phyloP scores from a whole-genome alignment of 2,329 filamentous ascomycete genomes.

The Curvularia spicifera region DNA sequence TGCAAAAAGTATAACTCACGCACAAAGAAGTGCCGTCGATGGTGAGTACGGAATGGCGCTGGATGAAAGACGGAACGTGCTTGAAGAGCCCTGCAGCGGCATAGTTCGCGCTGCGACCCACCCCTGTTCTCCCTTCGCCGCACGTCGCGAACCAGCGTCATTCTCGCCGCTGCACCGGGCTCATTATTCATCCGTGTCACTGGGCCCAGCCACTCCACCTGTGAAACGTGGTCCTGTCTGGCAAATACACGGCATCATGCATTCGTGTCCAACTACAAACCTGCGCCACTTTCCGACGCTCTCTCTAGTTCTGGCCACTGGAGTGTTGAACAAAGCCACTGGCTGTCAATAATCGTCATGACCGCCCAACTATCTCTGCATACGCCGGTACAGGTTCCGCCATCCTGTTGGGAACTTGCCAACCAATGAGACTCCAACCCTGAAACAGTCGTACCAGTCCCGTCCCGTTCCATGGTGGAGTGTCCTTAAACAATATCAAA shows the following conservation, averaged over 20 bases:
- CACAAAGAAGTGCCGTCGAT: slow-evolving; percentile 14
- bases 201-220: background rate
- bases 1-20: slow-evolving; percentile 1
- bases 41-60: slow-evolving; percentile 6
- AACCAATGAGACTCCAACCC: background rate
- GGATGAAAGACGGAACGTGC: slow-evolving; percentile 13
- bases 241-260: background rate
- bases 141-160: slow-evolving; percentile 11
- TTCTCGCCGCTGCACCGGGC: background rate
- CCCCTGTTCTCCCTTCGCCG: slow-evolving; percentile 15
- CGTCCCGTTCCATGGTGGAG: background rate
- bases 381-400: background rate
- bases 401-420: background rate
- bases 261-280: background rate
- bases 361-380: background rate
- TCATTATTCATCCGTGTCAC: background rate
- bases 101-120: slow-evolving; percentile 24
- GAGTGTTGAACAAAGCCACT: slow-evolving; percentile 1
- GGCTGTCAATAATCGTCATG: background rate
- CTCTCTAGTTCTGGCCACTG: background rate
- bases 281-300: too few relatives aligned
- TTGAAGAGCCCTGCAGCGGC: slow-evolving; percentile 26
- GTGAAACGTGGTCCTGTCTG: background rate
- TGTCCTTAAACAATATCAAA: background rate
- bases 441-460: background rate